Base-by-base conservation (phyloP, 768 basidiomycete genomes). In the Collybiopsis luxurians region DNA sequence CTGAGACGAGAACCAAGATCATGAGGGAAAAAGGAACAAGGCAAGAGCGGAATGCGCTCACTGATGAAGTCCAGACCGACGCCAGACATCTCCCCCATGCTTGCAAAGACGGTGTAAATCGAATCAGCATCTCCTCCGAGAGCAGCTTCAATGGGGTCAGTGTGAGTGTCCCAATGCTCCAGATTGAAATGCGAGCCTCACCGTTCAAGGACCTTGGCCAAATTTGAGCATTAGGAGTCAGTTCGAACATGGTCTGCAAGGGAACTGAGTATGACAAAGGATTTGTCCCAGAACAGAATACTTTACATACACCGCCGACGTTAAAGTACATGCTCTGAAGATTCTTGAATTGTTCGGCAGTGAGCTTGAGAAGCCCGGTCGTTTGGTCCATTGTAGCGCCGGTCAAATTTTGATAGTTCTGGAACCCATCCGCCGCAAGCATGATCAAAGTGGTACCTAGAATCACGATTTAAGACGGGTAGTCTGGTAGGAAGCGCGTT, bases 281-380 rank as follows among this genome's bases (percentile, higher is more conserved):
- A 43, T 53, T 24, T 3, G 11, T 17, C 9, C n/a, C 13, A 4
- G 17, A 23, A 45, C 9, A 13, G 23, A 38, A 27, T 12, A 21
- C 30, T 27, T 24, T 27, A 53, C 51, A 40, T 60, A 82, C 82
- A 38, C 75, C 74, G 44, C 74, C 75, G 57, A 83, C 73, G 57
- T 69, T 72, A 71, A 89, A 87, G 72, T 79, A 72, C 61, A 89
- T 67, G 66, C 76, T 80, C 69, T 85, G 59, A 48, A 90, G 70
- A 49, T 68, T 74, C 1, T 61, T 51, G 59, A 80, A 87, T 65
- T 87, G 82, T 5, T 75, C 58, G 2, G 70, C 31, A 1, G 82
- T 84, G 54, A 89, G 59, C 51, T 68, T 70, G 45, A 88, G 75
- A 51, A 89, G 71, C 24, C 85, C 84, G 17, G 53, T 54, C 4